Evolutionary conservation across 768 basidiomycete species (phyloP), one percentile per base, ranked within the genome.

Genomic region (Chalciporus sphaerocephalus): DNA sequence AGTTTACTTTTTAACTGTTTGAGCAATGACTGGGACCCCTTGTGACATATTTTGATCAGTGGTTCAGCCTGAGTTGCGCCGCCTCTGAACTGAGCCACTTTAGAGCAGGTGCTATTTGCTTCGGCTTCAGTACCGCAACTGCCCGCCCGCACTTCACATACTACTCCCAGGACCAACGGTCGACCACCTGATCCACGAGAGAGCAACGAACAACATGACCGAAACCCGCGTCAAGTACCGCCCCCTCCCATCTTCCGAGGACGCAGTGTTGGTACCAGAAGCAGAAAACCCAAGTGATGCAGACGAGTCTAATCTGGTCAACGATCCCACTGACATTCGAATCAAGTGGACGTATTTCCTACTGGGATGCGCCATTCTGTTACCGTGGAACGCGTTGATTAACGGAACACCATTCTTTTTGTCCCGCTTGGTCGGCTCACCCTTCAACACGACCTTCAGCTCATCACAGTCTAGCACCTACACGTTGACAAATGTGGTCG

Each of bases 301-400:
- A 13, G 50, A 55, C 6, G 50, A 54, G 11, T 17, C 38, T 33
- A 5, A 54, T 51, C 15, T 67, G 57, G 44, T 66, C 53, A 21
- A 53, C 59, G 46, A 50, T 62, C 39, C 57, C 41, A 38, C 27
- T 17, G 73, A 80, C 48, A 34, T 66, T 34, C 71, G 68, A 37
- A 74, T 83, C 55, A 64, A 69, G 40, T 84, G 83, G 80, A 76
- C 83, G 33, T 76, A 82, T 53, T 87, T 89, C 52, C 63, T 86
- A 18, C 65, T 93, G 15, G 91, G 92, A 3, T 84, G 84, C 46
- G 85, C 88, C 16, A 77, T 85, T 4, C 73, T 96, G 6, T 66
- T 96, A 15, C 84, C 89, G 22, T 96, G 92, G 92, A 95, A 93
- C 59, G 92, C 83, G 1, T 70, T 93, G 58, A 92, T 96, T 20